phyloP scores from a whole-genome alignment of 148 eudicot species.

The Simmondsia chinensis region DNA sequence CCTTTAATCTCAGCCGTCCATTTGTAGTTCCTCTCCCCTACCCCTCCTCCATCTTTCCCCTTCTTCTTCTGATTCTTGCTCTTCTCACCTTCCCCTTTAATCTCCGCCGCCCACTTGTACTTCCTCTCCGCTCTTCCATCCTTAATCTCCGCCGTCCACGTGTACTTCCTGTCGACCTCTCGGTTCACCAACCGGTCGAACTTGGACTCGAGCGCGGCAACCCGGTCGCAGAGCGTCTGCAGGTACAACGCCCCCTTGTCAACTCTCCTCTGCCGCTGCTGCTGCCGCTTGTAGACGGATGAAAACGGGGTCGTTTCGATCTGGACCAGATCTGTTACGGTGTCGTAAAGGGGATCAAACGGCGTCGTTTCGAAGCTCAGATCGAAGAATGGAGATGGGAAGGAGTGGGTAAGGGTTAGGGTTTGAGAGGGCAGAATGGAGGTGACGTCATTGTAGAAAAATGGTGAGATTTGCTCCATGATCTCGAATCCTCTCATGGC shows the following conservation, averaged over 20 bases:
- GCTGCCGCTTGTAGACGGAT: slow-evolving; percentile 23
- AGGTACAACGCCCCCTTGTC: slow-evolving; percentile 30
- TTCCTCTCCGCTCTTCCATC: slow-evolving; percentile 29
- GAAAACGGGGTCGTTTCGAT: slow-evolving; percentile 23
- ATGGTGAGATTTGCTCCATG: slow-evolving; percentile 22
- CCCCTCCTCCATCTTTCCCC: too few relatives aligned
- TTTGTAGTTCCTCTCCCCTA: slow-evolving; percentile 44
- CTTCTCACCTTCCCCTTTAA: slow-evolving; percentile 38
- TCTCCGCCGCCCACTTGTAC: slow-evolving; percentile 54
- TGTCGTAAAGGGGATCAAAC: slow-evolving; percentile 18
- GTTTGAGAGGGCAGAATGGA: slow-evolving; percentile 23
- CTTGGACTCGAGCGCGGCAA: slow-evolving; percentile 52
- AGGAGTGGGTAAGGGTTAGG: slow-evolving; percentile 5
- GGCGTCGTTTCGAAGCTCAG: slow-evolving; percentile 21
- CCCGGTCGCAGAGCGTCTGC: slow-evolving; percentile 46
- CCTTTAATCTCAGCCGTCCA: slow-evolving; percentile 73
- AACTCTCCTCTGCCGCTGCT: slow-evolving; percentile 12
- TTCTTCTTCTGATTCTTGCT: too few relatives aligned
- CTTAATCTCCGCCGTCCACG: slow-evolving; percentile 31
- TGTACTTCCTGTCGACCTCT: slow-evolving; percentile 30
- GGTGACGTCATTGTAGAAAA: slow-evolving; percentile 18
- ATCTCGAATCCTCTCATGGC: slow-evolving; percentile 40
- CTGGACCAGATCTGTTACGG: slow-evolving; percentile 39
- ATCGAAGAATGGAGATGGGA: slow-evolving; percentile 11
- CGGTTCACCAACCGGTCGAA: slow-evolving; percentile 28